Base-by-base conservation (phyloP, 2,329 filamentous ascomycete species). In the Calonectria montana region DNA sequence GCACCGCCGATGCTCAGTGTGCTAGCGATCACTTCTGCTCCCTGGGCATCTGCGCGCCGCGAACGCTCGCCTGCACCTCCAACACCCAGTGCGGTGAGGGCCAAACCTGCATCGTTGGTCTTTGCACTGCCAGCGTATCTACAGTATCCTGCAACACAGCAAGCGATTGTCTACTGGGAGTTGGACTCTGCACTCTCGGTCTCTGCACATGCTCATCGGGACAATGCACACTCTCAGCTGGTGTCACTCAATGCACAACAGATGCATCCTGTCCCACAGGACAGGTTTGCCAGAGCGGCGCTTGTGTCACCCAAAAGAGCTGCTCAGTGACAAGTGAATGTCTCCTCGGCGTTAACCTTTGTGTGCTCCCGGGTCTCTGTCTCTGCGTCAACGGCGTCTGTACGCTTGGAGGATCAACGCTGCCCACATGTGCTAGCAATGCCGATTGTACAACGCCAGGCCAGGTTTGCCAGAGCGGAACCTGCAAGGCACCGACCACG, bases 321-420 rank as follows among this genome's bases (percentile, higher is more conserved):
- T 76, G 74, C 37, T 27, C 23, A 4, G 31, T 18, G 10, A 25
- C 50, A 0, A 23, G 7, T 29, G 65, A 73, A 12, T 75, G 74
- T n/a, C 23, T 74, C 2, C 15, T 53, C 9, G 67, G 65, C 25
- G 16, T 71, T 15, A 63, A 74, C 21, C 21, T 75, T 6, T 75
- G 74, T 25, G 27, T 65, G 12, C 59, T 75, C 9, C 67, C 71
- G 0, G 67, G 67, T 9, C 15, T 68, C 13, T 76, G 74, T 18
- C 16, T 63, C n/a, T 76, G 74, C 35, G 10, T 74, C 61, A 71
- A 74, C 39, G 73, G 73, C 3, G 47, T 70, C 23, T 76, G 74
- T 25, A 43, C 43, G 6, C 69, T 76, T 1, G 65, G 70, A 18
- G 43, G 62, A 45, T 66, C 63, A 10, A 63, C 63, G 15, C 59